These are phyloP conservation scores for Vigna angularis DNA, from an alignment of 306 rosid genomes.

Conservation along the genomic window DNA sequence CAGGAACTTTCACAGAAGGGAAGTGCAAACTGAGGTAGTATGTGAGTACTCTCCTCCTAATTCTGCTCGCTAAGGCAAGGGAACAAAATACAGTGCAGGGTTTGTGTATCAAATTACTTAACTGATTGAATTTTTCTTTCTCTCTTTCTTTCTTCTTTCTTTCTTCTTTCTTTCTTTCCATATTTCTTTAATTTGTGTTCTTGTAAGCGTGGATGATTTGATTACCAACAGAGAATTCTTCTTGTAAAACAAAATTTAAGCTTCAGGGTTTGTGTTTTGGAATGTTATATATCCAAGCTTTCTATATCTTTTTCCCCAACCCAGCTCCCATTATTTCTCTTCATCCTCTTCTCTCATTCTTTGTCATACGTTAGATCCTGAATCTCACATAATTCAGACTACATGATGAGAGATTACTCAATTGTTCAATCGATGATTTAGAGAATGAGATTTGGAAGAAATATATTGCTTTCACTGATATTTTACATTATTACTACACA, in stretches of 20 bases:
- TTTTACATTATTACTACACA: background rate
- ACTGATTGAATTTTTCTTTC: slow-evolving; percentile 39
- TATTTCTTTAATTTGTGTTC: slow-evolving; percentile 34
- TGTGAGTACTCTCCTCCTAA: slow-evolving; percentile 92
- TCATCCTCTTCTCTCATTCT: background rate
- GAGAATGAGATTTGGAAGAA: background rate
- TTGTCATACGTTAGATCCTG: background rate
- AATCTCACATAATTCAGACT: background rate
- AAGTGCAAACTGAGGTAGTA: slow-evolving; percentile 88
- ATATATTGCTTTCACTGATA: background rate
- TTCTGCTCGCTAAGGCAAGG: slow-evolving; percentile 39
- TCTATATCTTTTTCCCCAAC: background rate
- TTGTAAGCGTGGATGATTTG: slow-evolving; percentile 40
- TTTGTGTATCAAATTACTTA: slow-evolving; percentile 46
- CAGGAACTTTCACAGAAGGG: slow-evolving; percentile 77
- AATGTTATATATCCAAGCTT: background rate
- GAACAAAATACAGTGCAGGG: slow-evolving; percentile 3
- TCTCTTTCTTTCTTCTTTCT: slow-evolving; percentile 17
- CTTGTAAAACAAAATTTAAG: slow-evolving; percentile 40
- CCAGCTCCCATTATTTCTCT: background rate
- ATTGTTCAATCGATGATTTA: background rate
- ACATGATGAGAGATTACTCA: background rate
- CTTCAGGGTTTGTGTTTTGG: slow-evolving; percentile 34
- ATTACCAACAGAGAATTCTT: slow-evolving; percentile 20
- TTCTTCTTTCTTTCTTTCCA: slow-evolving; percentile 17